Evolutionary conservation across 805 yeast genomes (phyloP), one percentile per base, ranked within the genome.

Genomic region (Danielia reshetovae): DNA sequence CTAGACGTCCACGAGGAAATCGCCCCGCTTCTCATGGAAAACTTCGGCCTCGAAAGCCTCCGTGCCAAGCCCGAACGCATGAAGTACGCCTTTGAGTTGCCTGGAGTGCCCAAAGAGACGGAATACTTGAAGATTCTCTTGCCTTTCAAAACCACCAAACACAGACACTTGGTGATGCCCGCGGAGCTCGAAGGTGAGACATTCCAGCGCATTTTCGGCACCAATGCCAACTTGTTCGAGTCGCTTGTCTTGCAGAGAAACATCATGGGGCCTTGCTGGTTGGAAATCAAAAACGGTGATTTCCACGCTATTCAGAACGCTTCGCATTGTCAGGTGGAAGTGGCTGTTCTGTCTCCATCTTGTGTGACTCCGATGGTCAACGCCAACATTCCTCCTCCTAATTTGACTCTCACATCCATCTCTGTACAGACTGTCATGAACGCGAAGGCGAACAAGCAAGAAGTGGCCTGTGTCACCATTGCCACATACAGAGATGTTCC

Each of bases 221-320:
- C 85, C 3, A 75, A 70, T 39, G 59, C 93, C 3, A 72, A 72
- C 36, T 66, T 85, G 16, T 88, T 93, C 56, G 98, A 93, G 64
- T 72, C 85, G 9, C 87, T 93, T 59, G 93, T 87, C 8, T 50
- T 89, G 17, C 86, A 81, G 56, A 72, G 85, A 48, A 80, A 82
- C 47, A 72, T 93, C 29, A 89, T 87, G 96, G 98, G 98, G 7
- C 98, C 98, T 3, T 88, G 97, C 57, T 93, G 98, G 98, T 65
- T 93, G 34, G 83, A 83, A 31, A 69, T 93, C 34, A 66, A 71
- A 27, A 71, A 75, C 32, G 82, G 81, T 31, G 79, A 81, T 42
- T 82, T 84, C 47, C 54, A 57, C 16, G 57, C 75, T 0, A 57
- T 81, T 26, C 72, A 70, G 34, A 81, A 79, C 50, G 71, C 84